Evolutionary conservation across 2,329 filamentous ascomycete species (phyloP).

Genomic region (Cyphellophora attinorum): DNA sequence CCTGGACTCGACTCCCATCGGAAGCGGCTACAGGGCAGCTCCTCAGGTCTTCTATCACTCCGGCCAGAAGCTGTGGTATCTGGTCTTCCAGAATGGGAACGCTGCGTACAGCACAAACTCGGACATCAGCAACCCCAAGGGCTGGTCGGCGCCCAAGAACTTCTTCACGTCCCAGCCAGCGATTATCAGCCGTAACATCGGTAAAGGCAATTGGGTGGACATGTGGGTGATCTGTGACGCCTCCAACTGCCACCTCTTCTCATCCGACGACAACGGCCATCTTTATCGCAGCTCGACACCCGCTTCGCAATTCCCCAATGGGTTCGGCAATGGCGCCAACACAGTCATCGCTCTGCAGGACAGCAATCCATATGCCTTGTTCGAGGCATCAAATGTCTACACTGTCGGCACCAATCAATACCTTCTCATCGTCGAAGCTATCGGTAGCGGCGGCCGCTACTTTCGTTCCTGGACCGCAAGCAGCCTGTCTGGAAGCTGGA

Average conservation of each 20-base stretch:
- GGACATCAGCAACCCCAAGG: constrained; percentile 47
- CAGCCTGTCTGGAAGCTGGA: constrained; percentile 49
- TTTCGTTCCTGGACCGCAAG: constrained; percentile 59
- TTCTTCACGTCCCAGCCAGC: constrained; percentile 50
- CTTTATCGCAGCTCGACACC: constrained; percentile 58
- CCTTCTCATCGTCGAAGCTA: constrained; percentile 59
- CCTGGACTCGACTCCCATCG: constrained; percentile 46
- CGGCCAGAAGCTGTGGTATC: constrained; percentile 54
- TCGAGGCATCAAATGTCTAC: constrained; percentile 60
- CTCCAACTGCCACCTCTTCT: constrained; percentile 58
- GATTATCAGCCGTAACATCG: constrained; percentile 47
- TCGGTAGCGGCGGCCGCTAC: constrained; percentile 49
- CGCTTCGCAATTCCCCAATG: constrained; percentile 51
- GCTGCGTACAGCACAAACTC: constrained; percentile 47
- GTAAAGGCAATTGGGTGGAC: constrained; percentile 1
- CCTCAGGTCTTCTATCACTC: constrained; percentile 55
- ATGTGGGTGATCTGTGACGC: constrained; percentile 46
- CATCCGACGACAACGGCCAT: constrained; percentile 56
- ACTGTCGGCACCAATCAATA: constrained; percentile 47
- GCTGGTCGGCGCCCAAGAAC: constrained; percentile 45
- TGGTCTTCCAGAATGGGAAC: constrained; percentile 56
- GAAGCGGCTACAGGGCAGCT: constrained; percentile 36
- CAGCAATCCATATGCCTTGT: constrained; percentile 48
- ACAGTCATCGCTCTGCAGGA: constrained; percentile 40
- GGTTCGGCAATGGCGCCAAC: constrained; percentile 50